These are phyloP conservation scores for Curvularia hawaiiensis DNA, from an alignment of 2,329 filamentous ascomycete species.

Conservation along the genomic window DNA sequence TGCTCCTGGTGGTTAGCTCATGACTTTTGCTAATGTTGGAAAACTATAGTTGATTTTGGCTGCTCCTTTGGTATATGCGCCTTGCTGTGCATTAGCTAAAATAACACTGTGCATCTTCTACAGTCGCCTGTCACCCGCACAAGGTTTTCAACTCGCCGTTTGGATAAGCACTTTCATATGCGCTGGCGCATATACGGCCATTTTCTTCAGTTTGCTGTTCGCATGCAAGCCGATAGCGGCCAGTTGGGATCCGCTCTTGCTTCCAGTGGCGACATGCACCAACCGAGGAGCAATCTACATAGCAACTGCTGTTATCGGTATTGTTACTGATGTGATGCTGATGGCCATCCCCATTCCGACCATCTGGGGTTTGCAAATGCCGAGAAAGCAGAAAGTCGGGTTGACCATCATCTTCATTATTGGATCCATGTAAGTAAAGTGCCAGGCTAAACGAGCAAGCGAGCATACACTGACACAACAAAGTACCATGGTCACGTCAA, in stretches of 20 bases:
- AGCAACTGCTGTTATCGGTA: constrained; percentile 24
- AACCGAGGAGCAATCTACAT: constrained; percentile 32
- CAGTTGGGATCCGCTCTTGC: constrained; percentile 25
- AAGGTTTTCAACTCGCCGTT: constrained; percentile 18
- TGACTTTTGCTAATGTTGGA: background rate
- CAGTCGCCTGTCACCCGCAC: constrained; percentile 17
- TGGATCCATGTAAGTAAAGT: constrained; percentile 24
- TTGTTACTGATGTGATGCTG: constrained; percentile 28
- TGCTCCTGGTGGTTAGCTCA: background rate
- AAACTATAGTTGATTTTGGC: constrained; percentile 20
- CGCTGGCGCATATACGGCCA: constrained; percentile 22
- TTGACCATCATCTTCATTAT: constrained; percentile 26
- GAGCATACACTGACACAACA: constrained; percentile 2
- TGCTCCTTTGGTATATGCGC: constrained; percentile 21
- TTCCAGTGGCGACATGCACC: constrained; percentile 18
- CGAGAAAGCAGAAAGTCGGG: constrained; percentile 24
- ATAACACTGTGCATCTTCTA: constrained; percentile 28
- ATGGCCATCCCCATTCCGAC: constrained; percentile 26
- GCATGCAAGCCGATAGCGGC: constrained; percentile 29
- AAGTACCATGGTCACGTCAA: constrained; percentile 23
- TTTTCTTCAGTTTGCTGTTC: constrained; percentile 32
- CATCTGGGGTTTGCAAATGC: constrained; percentile 26
- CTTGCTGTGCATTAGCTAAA: constrained; percentile 25
- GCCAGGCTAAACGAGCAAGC: background rate
- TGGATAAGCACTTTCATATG: constrained; percentile 23